Conservation (phyloP, 2,329 filamentous ascomycete genomes). For the Trichoderma atroviride region DNA sequence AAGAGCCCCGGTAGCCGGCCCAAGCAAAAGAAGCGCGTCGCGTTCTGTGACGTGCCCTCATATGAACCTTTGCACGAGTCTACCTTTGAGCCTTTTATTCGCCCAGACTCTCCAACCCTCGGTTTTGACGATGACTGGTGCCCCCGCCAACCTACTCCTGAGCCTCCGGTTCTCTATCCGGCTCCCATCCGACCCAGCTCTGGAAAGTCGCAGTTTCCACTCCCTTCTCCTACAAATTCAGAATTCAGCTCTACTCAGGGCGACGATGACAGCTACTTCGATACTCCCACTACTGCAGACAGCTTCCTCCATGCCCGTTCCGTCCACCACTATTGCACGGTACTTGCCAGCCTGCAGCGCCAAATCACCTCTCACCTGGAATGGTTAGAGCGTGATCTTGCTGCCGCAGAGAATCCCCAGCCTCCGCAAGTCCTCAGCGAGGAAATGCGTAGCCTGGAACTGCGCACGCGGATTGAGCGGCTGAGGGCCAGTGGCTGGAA, state of each 20-base stretch:
- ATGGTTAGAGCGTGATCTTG: constrained; percentile 48
- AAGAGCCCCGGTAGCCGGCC: constrained; percentile 28
- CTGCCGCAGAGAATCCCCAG: constrained; percentile 32
- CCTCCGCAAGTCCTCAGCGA: constrained; percentile 35
- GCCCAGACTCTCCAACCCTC: constrained; percentile 63
- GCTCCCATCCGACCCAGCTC: constrained; percentile 22
- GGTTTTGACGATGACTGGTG: constrained; percentile 56
- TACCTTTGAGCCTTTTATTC: constrained; percentile 51
- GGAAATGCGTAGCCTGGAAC: constrained; percentile 45
- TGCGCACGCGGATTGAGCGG: constrained; percentile 56
- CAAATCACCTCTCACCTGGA: constrained; percentile 54
- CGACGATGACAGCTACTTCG: constrained; percentile 12
- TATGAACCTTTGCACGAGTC: constrained; percentile 43
- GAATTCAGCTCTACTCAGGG: constrained; percentile 25
- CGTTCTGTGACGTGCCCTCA: constrained; percentile 41
- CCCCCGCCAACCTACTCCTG: constrained; percentile 32
- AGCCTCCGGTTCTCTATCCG: constrained; percentile 27
- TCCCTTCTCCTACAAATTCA: constrained; percentile 26
- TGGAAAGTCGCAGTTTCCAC: constrained; percentile 11
- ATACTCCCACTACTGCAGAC: constrained; percentile 30
- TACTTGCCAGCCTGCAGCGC: constrained; percentile 51
- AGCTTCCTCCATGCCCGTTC: constrained; percentile 48
- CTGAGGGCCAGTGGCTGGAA: constrained; percentile 59
- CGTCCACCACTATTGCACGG: constrained; percentile 52
- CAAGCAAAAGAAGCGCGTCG: constrained; percentile 45